Percentiles rank a stretch among this genome's conserved stretches.
These are phyloP conservation scores for Fagopyrum homotropicum DNA, from an alignment of 148 eudicot species.

Conservation along the genomic window DNA sequence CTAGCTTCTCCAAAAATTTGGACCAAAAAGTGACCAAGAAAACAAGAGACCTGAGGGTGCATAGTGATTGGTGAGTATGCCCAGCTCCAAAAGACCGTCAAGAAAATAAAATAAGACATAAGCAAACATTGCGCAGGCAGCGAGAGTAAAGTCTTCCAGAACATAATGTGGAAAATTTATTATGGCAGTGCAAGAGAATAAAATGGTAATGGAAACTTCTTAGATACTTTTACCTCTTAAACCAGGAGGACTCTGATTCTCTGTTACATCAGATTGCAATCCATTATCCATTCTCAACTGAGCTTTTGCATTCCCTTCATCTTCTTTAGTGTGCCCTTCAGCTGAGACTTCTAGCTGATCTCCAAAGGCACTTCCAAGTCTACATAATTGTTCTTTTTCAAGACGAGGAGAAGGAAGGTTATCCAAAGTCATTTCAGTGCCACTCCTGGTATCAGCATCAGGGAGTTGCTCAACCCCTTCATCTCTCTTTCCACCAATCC, in stretches of 20 bases:
- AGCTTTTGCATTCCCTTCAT: constrained; percentile 20
- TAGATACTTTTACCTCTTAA: constrained; percentile 28
- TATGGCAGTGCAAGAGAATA: background rate
- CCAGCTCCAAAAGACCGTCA: background rate
- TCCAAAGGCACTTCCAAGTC: constrained; percentile 11
- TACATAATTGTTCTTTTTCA: constrained; percentile 17
- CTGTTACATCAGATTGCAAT: constrained; percentile 17
- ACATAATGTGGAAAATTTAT: background rate
- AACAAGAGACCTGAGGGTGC: background rate
- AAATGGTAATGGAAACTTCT: background rate
- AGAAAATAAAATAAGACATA: background rate
- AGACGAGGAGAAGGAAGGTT: constrained; percentile 5
- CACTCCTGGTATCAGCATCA: constrained; percentile 25
- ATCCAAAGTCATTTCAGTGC: constrained; percentile 15
- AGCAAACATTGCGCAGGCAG: background rate
- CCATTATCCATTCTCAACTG: constrained; percentile 16
- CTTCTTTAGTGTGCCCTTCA: constrained; percentile 12
- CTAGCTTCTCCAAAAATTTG: background rate
- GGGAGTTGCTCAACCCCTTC: constrained; percentile 17
- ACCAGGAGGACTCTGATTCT: constrained; percentile 21
- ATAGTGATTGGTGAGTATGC: background rate
- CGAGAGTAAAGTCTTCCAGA: background rate
- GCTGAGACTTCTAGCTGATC: constrained; percentile 12
- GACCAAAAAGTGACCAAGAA: background rate
- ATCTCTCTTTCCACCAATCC: constrained; percentile 21